These are phyloP conservation scores for Solanum sparsipilum DNA, from an alignment of 257 asterid genomes.

Conservation along the genomic window DNA sequence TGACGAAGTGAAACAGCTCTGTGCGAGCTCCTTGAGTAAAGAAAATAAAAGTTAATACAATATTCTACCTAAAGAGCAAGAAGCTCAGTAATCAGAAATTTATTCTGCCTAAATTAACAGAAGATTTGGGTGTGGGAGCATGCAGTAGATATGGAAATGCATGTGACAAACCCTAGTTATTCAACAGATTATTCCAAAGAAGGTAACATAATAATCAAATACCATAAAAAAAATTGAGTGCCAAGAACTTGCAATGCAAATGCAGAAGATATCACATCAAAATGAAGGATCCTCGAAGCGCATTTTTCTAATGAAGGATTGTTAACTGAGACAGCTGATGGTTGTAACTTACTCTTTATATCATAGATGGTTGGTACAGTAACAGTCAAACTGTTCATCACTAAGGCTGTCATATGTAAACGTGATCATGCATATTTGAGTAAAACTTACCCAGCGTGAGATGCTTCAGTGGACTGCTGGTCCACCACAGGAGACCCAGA, in stretches of 20 bases:
- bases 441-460: constrained; percentile 69
- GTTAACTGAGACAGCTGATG: not conserved
- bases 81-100: not conserved
- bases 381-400: not conserved
- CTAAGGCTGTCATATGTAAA: not conserved
- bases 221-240: not conserved
- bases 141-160: not conserved
- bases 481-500: constrained; percentile 53
- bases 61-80: constrained; percentile 1
- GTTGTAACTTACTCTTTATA: not conserved
- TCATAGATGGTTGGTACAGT: not conserved
- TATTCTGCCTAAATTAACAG: not conserved
- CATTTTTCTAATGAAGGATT: not conserved
- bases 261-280: not conserved
- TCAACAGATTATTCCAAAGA: not conserved
- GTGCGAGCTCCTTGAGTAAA: constrained; percentile 39
- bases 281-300: not conserved
- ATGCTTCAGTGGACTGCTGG: constrained; percentile 54
- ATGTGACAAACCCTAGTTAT: not conserved
- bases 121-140: not conserved
- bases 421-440: not conserved
- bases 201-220: not conserved
- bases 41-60: constrained; percentile 2
- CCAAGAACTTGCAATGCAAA: not conserved
- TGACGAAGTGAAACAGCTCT: constrained; percentile 65